phyloP scores from a whole-genome alignment of 768 basidiomycete species.

The Amanita pallidorosea region DNA sequence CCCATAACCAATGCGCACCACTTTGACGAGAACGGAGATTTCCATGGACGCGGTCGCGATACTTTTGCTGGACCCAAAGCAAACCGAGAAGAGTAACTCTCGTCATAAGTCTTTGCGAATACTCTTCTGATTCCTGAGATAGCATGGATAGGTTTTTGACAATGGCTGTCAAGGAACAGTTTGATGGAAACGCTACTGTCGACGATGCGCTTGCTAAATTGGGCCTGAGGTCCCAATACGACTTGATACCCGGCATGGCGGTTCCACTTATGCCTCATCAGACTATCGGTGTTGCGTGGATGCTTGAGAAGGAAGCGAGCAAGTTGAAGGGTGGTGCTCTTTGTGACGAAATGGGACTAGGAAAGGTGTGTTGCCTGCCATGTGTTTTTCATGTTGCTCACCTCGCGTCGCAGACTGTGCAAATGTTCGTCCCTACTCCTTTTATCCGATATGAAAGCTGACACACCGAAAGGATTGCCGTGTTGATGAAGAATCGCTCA shows the following conservation, averaged over 20 bases:
- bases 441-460: not conserved
- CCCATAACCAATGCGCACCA: slow-evolving; percentile 9
- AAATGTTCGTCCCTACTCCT: slow-evolving; percentile 23
- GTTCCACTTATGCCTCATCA: slow-evolving; percentile 62
- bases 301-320: slow-evolving; percentile 38
- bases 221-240: slow-evolving; percentile 33
- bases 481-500: slow-evolving; percentile 44
- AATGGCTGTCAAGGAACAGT: slow-evolving; percentile 44
- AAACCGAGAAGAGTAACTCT: slow-evolving; percentile 38
- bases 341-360: slow-evolving; percentile 51
- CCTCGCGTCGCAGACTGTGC: slow-evolving; percentile 29
- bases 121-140: not conserved
- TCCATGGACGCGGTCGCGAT: slow-evolving; percentile 32
- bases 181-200: slow-evolving; percentile 50
- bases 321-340: slow-evolving; percentile 35
- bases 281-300: slow-evolving; percentile 51
- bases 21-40: slow-evolving; percentile 9
- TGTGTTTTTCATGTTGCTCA: slow-evolving; percentile 2
- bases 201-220: slow-evolving; percentile 45
- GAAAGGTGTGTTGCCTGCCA: slow-evolving; percentile 29
- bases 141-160: slow-evolving; percentile 46
- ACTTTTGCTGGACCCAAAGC: slow-evolving; percentile 34
- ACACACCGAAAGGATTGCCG: slow-evolving; percentile 36
- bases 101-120: not conserved
- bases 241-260: slow-evolving; percentile 46